These are phyloP conservation scores for Fusarium dimerum DNA, from an alignment of 2,329 filamentous ascomycete species.

Conservation along the genomic window DNA sequence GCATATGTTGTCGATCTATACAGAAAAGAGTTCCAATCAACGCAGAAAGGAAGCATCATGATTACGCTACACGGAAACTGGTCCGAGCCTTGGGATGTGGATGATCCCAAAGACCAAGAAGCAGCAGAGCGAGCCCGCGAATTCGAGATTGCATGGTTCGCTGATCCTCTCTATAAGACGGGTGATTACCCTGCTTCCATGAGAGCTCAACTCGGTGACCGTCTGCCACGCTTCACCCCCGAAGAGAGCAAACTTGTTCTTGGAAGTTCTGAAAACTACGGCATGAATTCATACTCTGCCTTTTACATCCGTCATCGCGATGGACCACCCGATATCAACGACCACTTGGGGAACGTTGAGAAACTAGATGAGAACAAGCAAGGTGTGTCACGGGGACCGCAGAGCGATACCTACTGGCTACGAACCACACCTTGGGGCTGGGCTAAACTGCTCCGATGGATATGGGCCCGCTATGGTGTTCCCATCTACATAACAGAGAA, in stretches of 20 bases:
- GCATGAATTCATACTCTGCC: constrained; percentile 46
- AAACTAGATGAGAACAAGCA: constrained; percentile 37
- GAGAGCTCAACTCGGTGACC: constrained; percentile 40
- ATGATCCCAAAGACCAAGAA: constrained; percentile 36
- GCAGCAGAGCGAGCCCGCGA: constrained; percentile 41
- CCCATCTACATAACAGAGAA: constrained; percentile 47
- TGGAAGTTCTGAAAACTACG: constrained; percentile 41
- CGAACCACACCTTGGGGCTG: constrained; percentile 40
- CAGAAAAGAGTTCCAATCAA: constrained; percentile 39
- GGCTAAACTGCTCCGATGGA: constrained; percentile 41
- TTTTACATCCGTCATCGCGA: constrained; percentile 40
- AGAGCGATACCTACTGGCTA: constrained; percentile 43
- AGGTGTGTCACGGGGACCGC: constrained; percentile 34
- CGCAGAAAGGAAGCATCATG: constrained; percentile 40
- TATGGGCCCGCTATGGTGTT: constrained; percentile 41
- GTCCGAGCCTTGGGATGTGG: constrained; percentile 41
- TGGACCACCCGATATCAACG: constrained; percentile 37
- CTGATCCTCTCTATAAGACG: constrained; percentile 38
- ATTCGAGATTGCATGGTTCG: constrained; percentile 46
- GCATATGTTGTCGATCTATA: constrained; percentile 40
- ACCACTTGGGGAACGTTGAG: constrained; percentile 42
- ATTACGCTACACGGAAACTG: constrained; percentile 45
- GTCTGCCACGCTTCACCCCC: constrained; percentile 39
- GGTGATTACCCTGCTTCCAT: constrained; percentile 43
- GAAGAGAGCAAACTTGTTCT: constrained; percentile 41